A percentile compares a stretch with the other conserved stretches of the same genome.
Conservation (phyloP, 495 filamentous ascomycete species). For the Lepidopterella palustris region DNA sequence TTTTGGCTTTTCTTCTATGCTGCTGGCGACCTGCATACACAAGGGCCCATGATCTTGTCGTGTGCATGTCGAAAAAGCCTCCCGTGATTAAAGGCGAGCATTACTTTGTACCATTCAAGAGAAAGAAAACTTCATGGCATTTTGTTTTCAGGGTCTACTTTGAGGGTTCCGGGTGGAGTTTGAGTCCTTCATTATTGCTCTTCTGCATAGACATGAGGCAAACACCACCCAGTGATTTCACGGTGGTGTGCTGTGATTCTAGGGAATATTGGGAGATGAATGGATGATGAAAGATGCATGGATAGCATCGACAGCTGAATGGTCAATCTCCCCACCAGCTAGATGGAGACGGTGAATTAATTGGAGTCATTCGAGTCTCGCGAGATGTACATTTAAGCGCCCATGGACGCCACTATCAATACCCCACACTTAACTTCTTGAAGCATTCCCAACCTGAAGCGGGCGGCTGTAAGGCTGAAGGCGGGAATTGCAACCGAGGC, state of each 20-base stretch:
- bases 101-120: background rate
- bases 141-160: background rate
- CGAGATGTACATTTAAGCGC: too few relatives aligned
- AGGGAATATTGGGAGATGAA: background rate
- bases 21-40: background rate
- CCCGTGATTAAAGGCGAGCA: background rate
- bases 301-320: background rate
- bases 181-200: background rate
- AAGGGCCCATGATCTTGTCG: background rate
- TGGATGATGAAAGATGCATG: background rate
- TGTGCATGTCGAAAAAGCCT: background rate
- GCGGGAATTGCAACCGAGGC: background rate
- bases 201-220: background rate
- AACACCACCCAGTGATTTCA: background rate
- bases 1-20: background rate
- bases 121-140: background rate
- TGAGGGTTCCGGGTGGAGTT: background rate
- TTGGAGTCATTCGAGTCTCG: too few relatives aligned
- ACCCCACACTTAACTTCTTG: background rate
- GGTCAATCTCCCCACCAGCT: background rate
- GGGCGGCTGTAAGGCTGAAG: background rate
- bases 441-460: background rate
- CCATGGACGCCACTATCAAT: background rate
- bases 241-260: background rate
- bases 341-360: background rate